Base-by-base conservation (phyloP, 139 green algal species). In the Micractinium sp. region DNA sequence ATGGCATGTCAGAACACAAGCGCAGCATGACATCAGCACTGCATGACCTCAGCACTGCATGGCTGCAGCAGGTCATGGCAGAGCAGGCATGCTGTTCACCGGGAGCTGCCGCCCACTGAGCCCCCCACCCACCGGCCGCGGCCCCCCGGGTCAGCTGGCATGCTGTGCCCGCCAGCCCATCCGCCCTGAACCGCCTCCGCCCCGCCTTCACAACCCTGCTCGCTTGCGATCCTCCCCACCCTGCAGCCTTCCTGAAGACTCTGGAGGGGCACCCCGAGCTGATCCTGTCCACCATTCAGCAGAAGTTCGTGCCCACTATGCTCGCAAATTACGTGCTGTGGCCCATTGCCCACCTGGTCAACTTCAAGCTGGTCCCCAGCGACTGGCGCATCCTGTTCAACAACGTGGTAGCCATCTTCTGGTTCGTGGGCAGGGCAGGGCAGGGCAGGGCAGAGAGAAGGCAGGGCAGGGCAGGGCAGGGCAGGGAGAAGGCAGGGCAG, bases 341-440 rank as follows among this genome's bases (percentile, higher is more conserved):
- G 95, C 95, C 95, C 0, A 67, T 93, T 23, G 94, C 95, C 2
- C 96, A 98, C 87, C 88, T 96, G 16, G 92, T 98, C 88, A 98
- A 97, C 93, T 98, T 98, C 94, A 90, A 88, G 22, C 95, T 94
- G 78, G 92, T 98, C 19, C 94, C 96, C 29, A 91, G 91, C 5
- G 82, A 95, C 73, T 95, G 96, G 60, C 91, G 96, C 36, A 97
- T 98, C 71, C 92, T 98, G 41, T 98, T 97, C 93, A 95, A 97
- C 88, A 98, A 98, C 84, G 76, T 94, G 12, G 90, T 97, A 14
- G 56, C 87, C 25, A 86, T 93, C 29, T 31, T 53, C 85, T 89
- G 85, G 82, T 83, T 29, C 31, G 14, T 31, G 53, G 38, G 36
- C 76, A 4, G 15, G 53, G 9, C 38, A n/a, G 36, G 47, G 9